phyloP scores from a whole-genome alignment of 2,329 filamentous ascomycete species.

The Pseudogymnoascus sp. region DNA sequence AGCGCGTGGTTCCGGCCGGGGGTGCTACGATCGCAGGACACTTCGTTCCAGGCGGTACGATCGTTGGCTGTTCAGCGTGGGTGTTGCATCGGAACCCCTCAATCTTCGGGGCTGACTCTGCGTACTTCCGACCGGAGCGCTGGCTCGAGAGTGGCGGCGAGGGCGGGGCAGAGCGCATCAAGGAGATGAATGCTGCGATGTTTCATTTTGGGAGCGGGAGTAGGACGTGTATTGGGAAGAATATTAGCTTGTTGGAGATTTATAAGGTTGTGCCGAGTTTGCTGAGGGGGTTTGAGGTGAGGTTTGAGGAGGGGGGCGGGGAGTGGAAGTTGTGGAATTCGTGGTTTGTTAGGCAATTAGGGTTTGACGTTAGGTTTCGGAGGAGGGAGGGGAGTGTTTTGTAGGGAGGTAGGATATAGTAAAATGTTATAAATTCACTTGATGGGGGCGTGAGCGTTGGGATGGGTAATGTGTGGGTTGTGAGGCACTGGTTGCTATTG shows the following conservation, averaged over 20 bases:
- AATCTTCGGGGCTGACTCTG: conserved; percentile 60
- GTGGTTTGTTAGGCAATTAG: conserved; percentile 54
- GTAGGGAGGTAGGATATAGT: neutral
- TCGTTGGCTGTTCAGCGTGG: conserved; percentile 69
- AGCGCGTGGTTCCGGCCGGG: conserved; percentile 59
- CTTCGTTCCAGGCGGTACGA: conserved; percentile 58
- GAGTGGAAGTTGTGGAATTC: conserved; percentile 53
- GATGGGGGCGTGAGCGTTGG: neutral
- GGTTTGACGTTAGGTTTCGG: conserved; percentile 35
- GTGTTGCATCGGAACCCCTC: conserved; percentile 60
- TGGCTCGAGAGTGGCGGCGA: conserved; percentile 42
- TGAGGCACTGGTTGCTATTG: neutral
- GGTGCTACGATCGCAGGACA: conserved; percentile 55
- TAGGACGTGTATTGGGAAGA: conserved; percentile 62
- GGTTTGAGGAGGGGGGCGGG: conserved; percentile 42
- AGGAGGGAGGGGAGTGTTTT: conserved; percentile 9
- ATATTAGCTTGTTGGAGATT: conserved; percentile 54
- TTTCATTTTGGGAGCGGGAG: conserved; percentile 66
- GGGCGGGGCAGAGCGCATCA: conserved; percentile 41
- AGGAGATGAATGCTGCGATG: conserved; percentile 62
- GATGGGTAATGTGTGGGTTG: neutral
- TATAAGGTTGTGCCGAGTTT: conserved; percentile 55
- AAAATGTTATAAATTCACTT: neutral
- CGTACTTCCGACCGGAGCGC: conserved; percentile 59
- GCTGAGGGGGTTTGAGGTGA: conserved; percentile 55